Base-by-base conservation (phyloP, 176 grass and related monocot species). In the Triticum monococcum region DNA sequence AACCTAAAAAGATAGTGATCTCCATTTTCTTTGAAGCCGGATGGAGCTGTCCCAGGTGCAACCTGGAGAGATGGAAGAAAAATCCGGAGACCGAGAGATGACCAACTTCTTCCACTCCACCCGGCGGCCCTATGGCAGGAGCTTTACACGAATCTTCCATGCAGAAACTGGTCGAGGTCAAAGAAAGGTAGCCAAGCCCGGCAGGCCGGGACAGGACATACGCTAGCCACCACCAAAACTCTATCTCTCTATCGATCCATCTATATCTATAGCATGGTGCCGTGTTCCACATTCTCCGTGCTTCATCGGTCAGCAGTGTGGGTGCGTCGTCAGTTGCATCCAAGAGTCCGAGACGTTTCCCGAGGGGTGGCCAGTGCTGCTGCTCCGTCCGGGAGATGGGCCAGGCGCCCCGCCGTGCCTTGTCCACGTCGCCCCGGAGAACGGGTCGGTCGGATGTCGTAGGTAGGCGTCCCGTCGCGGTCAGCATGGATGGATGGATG, bases 111-210 rank as follows among this genome's bases (percentile, higher is more conserved):
- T 90, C 85, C 69, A 81, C 78, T 70, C 17, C 13, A 52, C 48
- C 2, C 14, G 48, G 13, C 5, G 14, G 13, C 4, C 46, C 40
- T 23, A 9, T 9, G 1, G 18, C 4, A 9, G 8, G 7, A 83
- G 84, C 56, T 83, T 68, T 67, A 46, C 67, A 79, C 59, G 80
- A 75, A 87, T 75, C 80, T 87, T 79, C 79, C 43, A 3, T 40
- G 8, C 14, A 7, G 0, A 59, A 71, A 2, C 64, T 20, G 52
- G 17, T 56, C 17, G 17, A 57, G 72, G 89, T 79, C 84, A 72
- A 87, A 74, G 33, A 80, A 87, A 66, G 66, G 67, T 8, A 25
- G 7, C 69, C 46, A 16, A 50, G 46, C 46, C 12, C 4, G 46
- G 46, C 46, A 16, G 46, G 46, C 41, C 25, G n/a, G 68, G 59